Evolutionary conservation across 2,329 filamentous ascomycete genomes (phyloP).

Genomic region (Cordyceps cicadae): DNA sequence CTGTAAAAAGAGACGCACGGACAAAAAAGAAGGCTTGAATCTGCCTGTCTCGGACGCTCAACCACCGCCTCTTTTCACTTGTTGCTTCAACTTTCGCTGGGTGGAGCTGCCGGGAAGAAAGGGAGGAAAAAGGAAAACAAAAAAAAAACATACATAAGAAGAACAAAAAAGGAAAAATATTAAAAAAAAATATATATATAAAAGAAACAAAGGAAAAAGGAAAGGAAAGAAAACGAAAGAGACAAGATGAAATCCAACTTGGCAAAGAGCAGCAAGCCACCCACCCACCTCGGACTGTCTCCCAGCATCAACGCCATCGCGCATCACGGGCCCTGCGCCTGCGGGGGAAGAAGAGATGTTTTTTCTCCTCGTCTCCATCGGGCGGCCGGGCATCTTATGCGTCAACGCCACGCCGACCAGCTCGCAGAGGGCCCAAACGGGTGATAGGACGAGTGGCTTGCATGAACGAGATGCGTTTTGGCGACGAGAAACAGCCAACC

Average conservation of each 20-base stretch:
- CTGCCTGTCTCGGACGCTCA: background rate
- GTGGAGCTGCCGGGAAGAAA: background rate
- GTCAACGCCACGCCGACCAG: background rate
- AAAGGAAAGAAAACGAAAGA: background rate
- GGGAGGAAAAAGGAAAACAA: background rate
- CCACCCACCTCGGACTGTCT: background rate
- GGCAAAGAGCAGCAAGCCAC: background rate
- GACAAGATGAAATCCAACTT: background rate
- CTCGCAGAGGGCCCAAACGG: slow-evolving; percentile 2
- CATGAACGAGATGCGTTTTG: background rate
- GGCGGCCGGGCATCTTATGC: background rate
- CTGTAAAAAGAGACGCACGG: background rate
- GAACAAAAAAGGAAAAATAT: background rate
- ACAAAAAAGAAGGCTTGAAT: background rate
- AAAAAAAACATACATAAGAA: background rate
- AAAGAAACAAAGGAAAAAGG: background rate
- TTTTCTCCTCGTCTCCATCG: background rate
- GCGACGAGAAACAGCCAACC: background rate
- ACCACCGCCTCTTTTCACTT: background rate
- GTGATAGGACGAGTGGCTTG: background rate
- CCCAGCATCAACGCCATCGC: background rate
- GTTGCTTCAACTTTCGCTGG: background rate
- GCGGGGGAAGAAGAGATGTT: background rate
- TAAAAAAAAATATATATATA: background rate
- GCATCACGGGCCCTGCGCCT: background rate